These are phyloP conservation scores for Glonium stellatum DNA, from an alignment of 495 filamentous ascomycete genomes.

Conservation along the genomic window DNA sequence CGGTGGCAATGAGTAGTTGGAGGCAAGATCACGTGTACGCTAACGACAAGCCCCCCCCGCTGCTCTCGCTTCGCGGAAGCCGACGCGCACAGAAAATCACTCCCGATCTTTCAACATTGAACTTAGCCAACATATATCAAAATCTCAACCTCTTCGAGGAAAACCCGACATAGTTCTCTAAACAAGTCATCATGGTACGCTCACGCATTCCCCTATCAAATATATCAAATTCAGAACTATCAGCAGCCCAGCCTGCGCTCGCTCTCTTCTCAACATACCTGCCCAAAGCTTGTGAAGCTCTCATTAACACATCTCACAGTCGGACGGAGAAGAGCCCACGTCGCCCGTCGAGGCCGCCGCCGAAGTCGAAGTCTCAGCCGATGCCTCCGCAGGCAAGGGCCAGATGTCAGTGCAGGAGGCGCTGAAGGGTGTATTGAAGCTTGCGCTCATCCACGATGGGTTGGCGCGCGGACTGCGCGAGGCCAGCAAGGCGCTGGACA, in stretches of 20 bases:
- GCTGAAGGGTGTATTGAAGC: constrained; percentile 94
- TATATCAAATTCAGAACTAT: not conserved
- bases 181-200: constrained; percentile 40
- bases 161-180: constrained; percentile 37
- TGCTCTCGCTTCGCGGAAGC: not conserved
- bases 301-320: constrained; percentile 38
- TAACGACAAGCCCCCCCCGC: not conserved
- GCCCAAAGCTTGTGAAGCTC: not conserved
- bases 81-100: constrained; percentile 6
- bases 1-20: too few species aligned
- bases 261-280: not conserved
- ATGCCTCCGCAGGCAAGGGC: constrained; percentile 68
- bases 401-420: constrained; percentile 98
- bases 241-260: not conserved
- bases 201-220: not conserved
- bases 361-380: constrained; percentile 82
- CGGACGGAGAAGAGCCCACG: constrained; percentile 83
- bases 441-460: constrained; percentile 98
- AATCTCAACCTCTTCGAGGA: constrained; percentile 52
- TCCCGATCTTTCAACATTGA: constrained; percentile 3
- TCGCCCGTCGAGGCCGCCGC: constrained; percentile 52
- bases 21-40: constrained; percentile 1
- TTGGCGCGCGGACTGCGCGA: constrained; percentile 96
- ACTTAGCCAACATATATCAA: constrained; percentile 20
- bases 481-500: constrained; percentile 93